Evolutionary conservation across 352 stramenopile species (phyloP), one percentile per base, ranked within the genome.

Genomic region (Pythium scleroteichum): DNA sequence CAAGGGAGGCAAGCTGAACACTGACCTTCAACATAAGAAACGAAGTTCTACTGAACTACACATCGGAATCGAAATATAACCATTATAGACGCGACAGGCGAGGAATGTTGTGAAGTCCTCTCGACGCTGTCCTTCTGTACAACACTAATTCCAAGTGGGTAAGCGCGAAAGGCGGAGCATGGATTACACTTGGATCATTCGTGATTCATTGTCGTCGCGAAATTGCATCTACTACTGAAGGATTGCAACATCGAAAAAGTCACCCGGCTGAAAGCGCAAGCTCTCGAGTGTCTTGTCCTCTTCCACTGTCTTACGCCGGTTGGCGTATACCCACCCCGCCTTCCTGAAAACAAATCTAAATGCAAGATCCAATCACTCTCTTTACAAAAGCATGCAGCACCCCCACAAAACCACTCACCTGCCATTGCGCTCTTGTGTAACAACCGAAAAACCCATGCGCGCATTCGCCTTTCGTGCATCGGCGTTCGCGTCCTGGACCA

Each of bases 261-360:
- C 82, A 39, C 79, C 82, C 22, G 79, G 76, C 52, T 87, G 72
- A 45, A 91, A 88, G 24, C 78, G 73, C 17, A 89, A 60, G 45
- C 68, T 74, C 5, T 74, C 74, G 23, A 92, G 75, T 3, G 82
- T 89, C 66, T 89, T 92, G 51, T 72, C 70, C 41, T 89, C 79
- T 48, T 92, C 82, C 0, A 65, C 56, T 12, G 67, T 75, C 57
- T 75, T 75, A 50, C 72, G 74, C 44, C 59, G 78, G 58, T 69
- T 85, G 35, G 52, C 73, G 57, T 81, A 75, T 32, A 92, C 82
- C 59, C 75, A 82, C 14, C 82, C 82, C 23, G 79, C 78, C 29
- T 89, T 92, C 32, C 74, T 72, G 45, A 89, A 73, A 23, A 81
- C 60, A 32, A 76, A 54, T 72, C 79, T 88, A 39, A 33, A 10